phyloP scores from a whole-genome alignment of 306 rosid species.

The Urtica urens region DNA sequence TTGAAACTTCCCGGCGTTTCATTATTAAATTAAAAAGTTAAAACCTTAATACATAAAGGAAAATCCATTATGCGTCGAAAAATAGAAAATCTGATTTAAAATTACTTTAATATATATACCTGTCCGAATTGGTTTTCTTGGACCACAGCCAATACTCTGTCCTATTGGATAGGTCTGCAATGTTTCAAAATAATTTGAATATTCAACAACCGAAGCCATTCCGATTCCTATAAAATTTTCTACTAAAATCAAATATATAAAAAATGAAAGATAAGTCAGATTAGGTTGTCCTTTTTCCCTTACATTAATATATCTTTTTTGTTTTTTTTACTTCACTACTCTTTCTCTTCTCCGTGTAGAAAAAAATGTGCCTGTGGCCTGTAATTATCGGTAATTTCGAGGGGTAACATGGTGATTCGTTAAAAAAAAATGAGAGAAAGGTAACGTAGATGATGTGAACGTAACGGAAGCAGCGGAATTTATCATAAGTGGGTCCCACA shows the following conservation, averaged over 20 bases:
- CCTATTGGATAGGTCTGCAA: conserved; percentile 4
- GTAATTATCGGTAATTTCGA: too few species aligned
- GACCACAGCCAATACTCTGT: conserved; percentile 2
- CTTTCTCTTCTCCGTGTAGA: too few species aligned
- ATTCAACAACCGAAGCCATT: too few species aligned
- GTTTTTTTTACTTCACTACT: too few species aligned
- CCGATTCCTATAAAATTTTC: too few species aligned
- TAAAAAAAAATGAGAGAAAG: not conserved
- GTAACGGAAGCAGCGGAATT: conserved; percentile 41
- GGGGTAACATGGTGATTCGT: conserved; percentile 11
- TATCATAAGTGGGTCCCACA: conserved; percentile 37
- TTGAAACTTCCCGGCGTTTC: not conserved
- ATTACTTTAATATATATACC: not conserved
- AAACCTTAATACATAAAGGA: too few species aligned
- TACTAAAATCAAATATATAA: too few species aligned
- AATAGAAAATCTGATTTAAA: not conserved
- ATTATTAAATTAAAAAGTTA: not conserved
- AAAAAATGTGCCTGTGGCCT: too few species aligned
- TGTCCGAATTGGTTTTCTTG: not conserved
- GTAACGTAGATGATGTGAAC: conserved; percentile 23
- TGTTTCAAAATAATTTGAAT: conserved; percentile 7
- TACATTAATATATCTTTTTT: too few species aligned
- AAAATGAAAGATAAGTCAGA: too few species aligned
- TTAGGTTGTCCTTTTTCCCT: too few species aligned
- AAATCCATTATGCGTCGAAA: not conserved